A percentile compares a stretch with the other conserved stretches of the same genome.
Conservation (phyloP, 1,284 basidiomycete species). For the Cryptococcus sp. region DNA sequence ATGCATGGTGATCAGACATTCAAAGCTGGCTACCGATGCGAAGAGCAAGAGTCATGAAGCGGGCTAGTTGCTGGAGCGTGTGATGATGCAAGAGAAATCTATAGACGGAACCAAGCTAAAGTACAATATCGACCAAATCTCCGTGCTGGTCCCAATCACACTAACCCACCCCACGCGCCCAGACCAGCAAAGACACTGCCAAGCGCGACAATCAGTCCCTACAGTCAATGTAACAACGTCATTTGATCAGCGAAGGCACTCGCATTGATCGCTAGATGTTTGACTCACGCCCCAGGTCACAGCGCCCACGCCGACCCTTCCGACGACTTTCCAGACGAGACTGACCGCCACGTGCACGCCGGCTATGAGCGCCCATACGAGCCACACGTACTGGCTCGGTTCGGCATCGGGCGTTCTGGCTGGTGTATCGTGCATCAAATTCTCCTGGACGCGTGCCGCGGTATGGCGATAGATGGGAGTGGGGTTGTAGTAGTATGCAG, state of each 20-base stretch:
- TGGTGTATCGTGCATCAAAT: background rate
- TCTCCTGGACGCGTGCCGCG: background rate
- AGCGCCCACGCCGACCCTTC: conserved; percentile 48
- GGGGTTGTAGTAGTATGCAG: conserved; percentile 51
- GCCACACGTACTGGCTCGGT: conserved; percentile 33
- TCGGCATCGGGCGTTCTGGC: conserved; percentile 12
- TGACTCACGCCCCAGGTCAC: conserved; percentile 54
- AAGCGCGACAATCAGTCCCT: conserved; percentile 52
- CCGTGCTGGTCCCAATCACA: conserved; percentile 21
- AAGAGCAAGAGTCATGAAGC: too few species aligned
- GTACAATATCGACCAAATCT: too few species aligned
- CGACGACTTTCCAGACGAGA: conserved; percentile 49
- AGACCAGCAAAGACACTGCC: conserved; percentile 52
- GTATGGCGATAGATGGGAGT: conserved; percentile 46
- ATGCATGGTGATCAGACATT: background rate
- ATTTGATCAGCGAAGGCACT: background rate
- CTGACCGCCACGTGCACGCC: conserved; percentile 41
- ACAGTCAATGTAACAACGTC: conserved; percentile 1
- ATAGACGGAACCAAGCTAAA: too few species aligned
- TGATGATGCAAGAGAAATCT: too few species aligned
- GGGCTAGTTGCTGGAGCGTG: too few species aligned
- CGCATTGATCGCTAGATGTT: background rate
- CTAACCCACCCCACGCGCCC: conserved; percentile 52
- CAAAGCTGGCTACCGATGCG: background rate
- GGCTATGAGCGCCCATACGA: conserved; percentile 41